Evolutionary conservation across 1,284 basidiomycete species (phyloP).

Genomic region (Butyriboletus pseudospeciosus): DNA sequence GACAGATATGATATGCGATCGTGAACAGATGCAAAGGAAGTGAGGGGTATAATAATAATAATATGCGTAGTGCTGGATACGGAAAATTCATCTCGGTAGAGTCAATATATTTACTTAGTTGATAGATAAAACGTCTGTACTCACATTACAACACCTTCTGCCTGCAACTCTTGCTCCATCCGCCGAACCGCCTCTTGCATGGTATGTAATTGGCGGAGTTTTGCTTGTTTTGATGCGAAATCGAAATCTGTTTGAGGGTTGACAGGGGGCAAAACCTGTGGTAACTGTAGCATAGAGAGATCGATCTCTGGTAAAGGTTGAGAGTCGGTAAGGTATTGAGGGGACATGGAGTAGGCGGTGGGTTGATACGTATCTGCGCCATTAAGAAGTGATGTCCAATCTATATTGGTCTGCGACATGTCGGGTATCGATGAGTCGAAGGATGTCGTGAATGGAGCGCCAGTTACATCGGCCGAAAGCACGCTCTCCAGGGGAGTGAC

Average conservation of each 20-base stretch:
- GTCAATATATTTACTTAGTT: neutral
- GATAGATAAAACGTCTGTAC: neutral
- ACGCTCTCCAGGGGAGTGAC: neutral
- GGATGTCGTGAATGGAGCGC: neutral
- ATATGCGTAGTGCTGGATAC: slow-evolving; percentile 1
- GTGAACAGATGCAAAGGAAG: neutral
- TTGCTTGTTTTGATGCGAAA: slow-evolving; percentile 11
- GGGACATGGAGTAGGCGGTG: neutral
- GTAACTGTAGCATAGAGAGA: slow-evolving; percentile 25
- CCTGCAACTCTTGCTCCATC: slow-evolving; percentile 27
- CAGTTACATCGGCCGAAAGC: neutral
- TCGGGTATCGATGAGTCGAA: slow-evolving; percentile 1
- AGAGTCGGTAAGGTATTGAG: neutral
- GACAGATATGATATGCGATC: neutral
- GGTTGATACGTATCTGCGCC: slow-evolving; percentile 2
- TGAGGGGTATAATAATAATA: slow-evolving; percentile 16
- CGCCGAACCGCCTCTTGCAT: slow-evolving; percentile 29
- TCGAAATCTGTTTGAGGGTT: neutral
- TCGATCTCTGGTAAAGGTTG: slow-evolving; percentile 22
- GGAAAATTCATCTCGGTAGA: slow-evolving; percentile 6
- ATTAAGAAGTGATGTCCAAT: slow-evolving; percentile 22
- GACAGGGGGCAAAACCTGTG: neutral
- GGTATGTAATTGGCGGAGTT: slow-evolving; percentile 17
- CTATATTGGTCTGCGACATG: neutral
- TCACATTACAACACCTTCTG: slow-evolving; percentile 22